A percentile compares a stretch with the other conserved stretches of the same genome.
phyloP scores from a whole-genome alignment of 1,284 basidiomycete genomes.

The Neonothopanus nambi region DNA sequence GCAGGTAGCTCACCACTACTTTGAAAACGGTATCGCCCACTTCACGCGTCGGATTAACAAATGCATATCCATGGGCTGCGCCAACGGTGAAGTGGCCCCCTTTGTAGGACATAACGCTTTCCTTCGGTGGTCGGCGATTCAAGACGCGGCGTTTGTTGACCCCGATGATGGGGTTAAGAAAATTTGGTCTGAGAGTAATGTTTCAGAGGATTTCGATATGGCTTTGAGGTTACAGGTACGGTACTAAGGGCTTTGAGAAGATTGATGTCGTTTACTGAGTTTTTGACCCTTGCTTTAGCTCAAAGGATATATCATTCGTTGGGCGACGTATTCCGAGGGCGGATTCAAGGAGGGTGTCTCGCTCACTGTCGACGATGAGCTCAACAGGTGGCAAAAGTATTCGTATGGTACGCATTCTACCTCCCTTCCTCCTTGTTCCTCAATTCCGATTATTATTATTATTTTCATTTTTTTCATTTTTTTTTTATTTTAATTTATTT shows the following conservation, averaged over 20 bases:
- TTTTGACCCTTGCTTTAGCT: constrained; percentile 21
- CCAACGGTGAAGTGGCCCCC: constrained; percentile 76
- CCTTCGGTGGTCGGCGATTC: constrained; percentile 81
- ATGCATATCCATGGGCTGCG: constrained; percentile 46
- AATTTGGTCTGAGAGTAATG: constrained; percentile 84
- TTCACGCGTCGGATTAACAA: constrained; percentile 72
- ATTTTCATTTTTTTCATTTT: background rate
- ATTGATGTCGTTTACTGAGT: constrained; percentile 57
- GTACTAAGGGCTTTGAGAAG: constrained; percentile 57
- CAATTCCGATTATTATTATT: constrained; percentile 6
- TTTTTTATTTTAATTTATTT: background rate
- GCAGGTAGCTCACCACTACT: constrained; percentile 81
- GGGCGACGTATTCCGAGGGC: constrained; percentile 80
- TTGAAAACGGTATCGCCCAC: constrained; percentile 81
- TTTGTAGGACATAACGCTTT: constrained; percentile 91
- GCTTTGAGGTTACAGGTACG: constrained; percentile 52
- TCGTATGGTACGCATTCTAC: constrained; percentile 78
- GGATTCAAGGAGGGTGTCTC: constrained; percentile 89
- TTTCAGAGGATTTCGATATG: constrained; percentile 84
- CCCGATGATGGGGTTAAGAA: constrained; percentile 63
- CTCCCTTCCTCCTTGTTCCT: constrained; percentile 19
- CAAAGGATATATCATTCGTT: constrained; percentile 44
- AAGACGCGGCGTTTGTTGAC: constrained; percentile 77
- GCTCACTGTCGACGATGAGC: constrained; percentile 75
- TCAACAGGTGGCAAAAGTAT: constrained; percentile 88